Conservation (phyloP, 345 rosid species). For the Mangifera indica region DNA sequence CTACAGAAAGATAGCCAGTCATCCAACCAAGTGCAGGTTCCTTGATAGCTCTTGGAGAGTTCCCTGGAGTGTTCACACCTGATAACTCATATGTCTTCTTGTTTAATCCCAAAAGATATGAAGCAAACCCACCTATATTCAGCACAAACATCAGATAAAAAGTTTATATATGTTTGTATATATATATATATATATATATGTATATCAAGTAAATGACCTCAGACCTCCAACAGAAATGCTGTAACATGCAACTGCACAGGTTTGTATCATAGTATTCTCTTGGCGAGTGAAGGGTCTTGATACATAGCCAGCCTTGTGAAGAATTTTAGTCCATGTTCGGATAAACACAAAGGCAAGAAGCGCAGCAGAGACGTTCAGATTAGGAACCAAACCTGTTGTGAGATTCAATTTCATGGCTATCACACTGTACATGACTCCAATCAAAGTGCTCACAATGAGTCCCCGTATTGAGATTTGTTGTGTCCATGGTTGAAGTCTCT, state of each 20-base stretch:
- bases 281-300: conserved; percentile 79
- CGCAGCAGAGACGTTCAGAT: conserved; percentile 88
- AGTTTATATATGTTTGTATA: too few relatives aligned
- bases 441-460: conserved; percentile 61
- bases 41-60: conserved; percentile 57
- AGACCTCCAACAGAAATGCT: conserved; percentile 91
- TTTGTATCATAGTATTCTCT: conserved; percentile 94
- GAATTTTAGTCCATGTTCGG: conserved; percentile 76
- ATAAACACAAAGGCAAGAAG: conserved; percentile 74
- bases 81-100: conserved; percentile 76
- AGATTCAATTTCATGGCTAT: conserved; percentile 86
- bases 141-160: background rate
- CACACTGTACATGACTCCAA: conserved; percentile 75
- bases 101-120: conserved; percentile 83
- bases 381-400: conserved; percentile 70
- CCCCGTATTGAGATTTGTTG: conserved; percentile 76
- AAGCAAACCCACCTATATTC: conserved; percentile 85
- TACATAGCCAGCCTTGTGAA: conserved; percentile 61
- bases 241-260: conserved; percentile 92
- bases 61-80: conserved; percentile 69
- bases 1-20: conserved; percentile 74
- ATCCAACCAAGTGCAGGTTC: conserved; percentile 96
- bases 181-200: too few relatives aligned
- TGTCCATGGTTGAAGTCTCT: conserved; percentile 64
- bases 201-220: background rate